These are phyloP conservation scores for Pyrrhoderma noxium DNA, from an alignment of 1,284 basidiomycete species.

Conservation along the genomic window DNA sequence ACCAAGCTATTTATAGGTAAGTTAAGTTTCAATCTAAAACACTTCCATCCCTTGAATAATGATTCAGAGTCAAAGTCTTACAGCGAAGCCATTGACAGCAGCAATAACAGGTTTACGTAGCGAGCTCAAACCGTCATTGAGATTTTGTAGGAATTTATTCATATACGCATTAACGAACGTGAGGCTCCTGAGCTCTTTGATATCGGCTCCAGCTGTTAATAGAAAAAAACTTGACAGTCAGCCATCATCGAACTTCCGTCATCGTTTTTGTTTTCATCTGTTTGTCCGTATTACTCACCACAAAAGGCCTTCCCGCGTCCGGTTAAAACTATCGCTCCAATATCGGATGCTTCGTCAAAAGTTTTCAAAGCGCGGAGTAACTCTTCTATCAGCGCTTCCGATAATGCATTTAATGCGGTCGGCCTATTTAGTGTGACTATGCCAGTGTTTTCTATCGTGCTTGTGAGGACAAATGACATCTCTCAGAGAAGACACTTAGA, in stretches of 20 bases:
- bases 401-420: constrained; percentile 92
- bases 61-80: too few species aligned
- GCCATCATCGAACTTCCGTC: too few species aligned
- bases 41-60: too few species aligned
- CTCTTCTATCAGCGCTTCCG: constrained; percentile 69
- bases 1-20: constrained; percentile 46
- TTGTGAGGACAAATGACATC: not conserved
- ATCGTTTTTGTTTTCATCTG: too few species aligned
- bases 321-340: constrained; percentile 88
- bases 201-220: constrained; percentile 80
- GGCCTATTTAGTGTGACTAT: constrained; percentile 86
- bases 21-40: too few species aligned
- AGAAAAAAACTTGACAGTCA: too few species aligned
- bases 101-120: constrained; percentile 90
- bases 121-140: constrained; percentile 65
- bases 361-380: constrained; percentile 73
- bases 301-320: constrained; percentile 86
- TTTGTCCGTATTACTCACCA: too few species aligned
- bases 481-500: too few species aligned
- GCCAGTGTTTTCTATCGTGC: constrained; percentile 8
- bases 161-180: constrained; percentile 64
- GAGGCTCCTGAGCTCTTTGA: constrained; percentile 85
- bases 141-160: constrained; percentile 80
- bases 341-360: constrained; percentile 63
- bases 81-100: constrained; percentile 90